phyloP scores from a whole-genome alignment of 2,329 filamentous ascomycete species.

The Colletotrichum sp. region DNA sequence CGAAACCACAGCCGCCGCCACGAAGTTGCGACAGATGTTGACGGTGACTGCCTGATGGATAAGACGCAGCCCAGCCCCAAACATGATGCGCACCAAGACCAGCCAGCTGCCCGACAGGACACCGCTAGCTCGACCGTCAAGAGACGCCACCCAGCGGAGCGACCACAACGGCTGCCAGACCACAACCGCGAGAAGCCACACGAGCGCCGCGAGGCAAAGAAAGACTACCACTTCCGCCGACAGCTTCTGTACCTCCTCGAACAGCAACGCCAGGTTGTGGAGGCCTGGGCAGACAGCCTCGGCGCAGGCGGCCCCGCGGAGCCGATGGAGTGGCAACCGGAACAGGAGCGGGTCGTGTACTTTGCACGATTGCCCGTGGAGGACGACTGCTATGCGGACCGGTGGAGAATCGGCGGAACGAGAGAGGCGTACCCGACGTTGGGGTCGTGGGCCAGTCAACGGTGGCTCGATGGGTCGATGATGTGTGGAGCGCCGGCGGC shows the following conservation, averaged over 20 bases:
- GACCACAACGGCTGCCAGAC: background rate
- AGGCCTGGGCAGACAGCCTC: constrained; percentile 22
- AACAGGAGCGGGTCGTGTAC: constrained; percentile 22
- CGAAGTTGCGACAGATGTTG: background rate
- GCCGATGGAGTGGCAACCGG: constrained; percentile 30
- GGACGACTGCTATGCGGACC: constrained; percentile 5
- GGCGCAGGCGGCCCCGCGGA: constrained; percentile 21
- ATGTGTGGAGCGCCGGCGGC: background rate
- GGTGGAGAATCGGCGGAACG: constrained; percentile 7
- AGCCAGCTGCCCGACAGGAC: background rate
- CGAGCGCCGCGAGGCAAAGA: background rate
- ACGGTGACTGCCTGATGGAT: constrained; percentile 10
- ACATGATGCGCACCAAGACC: background rate
- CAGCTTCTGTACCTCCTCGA: constrained; percentile 7
- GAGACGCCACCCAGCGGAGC: background rate
- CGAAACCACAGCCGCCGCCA: background rate
- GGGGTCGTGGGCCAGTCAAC: background rate
- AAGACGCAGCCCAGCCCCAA: background rate
- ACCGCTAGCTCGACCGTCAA: background rate
- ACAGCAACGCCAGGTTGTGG: constrained; percentile 12
- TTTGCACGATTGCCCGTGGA: constrained; percentile 13
- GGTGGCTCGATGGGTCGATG: background rate
- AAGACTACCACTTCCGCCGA: constrained; percentile 6
- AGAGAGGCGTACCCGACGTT: background rate
- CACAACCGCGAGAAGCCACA: background rate